Evolutionary conservation across 768 basidiomycete genomes (phyloP), one percentile per base, ranked within the genome.

Genomic region (Rhodotorula kratochvilovae): DNA sequence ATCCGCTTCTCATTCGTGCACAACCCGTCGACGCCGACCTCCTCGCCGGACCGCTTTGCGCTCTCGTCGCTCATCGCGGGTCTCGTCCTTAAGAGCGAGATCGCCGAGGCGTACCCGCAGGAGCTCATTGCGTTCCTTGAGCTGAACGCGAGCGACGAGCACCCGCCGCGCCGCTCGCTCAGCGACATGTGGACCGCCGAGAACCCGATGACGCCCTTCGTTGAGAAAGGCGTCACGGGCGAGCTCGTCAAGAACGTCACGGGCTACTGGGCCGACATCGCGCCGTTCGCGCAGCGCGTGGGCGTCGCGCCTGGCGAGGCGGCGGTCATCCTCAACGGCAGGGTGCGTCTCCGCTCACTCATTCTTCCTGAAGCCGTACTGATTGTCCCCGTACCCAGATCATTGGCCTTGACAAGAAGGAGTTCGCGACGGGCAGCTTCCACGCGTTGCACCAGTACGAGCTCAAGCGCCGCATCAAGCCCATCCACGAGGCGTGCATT

Each of bases 321-420:
- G 29, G 90, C 84, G 1, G 69, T 97, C 42, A 71, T 94, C 42
- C 82, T 90, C 61, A 96, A 96, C 75, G 95, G 94, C 35, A 83
- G 94, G 39, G 92, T 95, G 77, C 79, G 89, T 82, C 6, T 21
- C 13, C 17, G 12, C 23, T 68, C 3, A 54, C 68, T 50, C 31
- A 45, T 29, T 35, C 27, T 2, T 31, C 39, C 15, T 27, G 39
- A 16, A 5, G 35, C 45, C 7, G 11, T 27, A 16, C 53, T 45
- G 23, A 61, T 31, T 42, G 13, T 57, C 31, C 5, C 15, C 25
- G 23, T 25, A 0, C 8, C 5, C 56, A 55, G 36, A 43, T 71
- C 27, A 36, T 42, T 31, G 23, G 45, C 36, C 60, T 71, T 35
- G 86, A 87, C 68, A 80, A 81, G 10, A 93, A 89, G 79, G 95